Conservation (phyloP, 208 protist species). For the Trypanosoma caninum region DNA sequence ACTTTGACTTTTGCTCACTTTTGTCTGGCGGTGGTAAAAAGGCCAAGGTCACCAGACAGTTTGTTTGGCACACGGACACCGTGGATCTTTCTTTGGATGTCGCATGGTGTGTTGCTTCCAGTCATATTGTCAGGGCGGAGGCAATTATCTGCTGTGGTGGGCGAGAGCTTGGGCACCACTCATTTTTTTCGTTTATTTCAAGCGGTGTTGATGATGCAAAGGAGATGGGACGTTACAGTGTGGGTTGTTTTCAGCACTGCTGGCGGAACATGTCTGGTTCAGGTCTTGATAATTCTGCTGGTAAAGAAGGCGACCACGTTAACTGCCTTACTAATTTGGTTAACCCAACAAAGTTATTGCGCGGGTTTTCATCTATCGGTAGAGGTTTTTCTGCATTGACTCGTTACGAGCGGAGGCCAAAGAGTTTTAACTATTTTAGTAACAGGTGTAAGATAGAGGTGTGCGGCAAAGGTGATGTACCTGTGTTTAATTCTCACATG, state of each 20-base stretch:
- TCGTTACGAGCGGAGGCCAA: conserved; percentile 4
- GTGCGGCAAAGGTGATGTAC: background rate
- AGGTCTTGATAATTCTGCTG: conserved; percentile 1
- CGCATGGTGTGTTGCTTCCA: conserved; percentile 26
- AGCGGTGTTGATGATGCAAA: background rate
- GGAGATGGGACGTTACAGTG: conserved; percentile 12
- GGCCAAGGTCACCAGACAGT: background rate
- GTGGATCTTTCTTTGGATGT: conserved; percentile 19
- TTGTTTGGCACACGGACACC: conserved; percentile 21
- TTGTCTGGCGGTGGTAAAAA: background rate
- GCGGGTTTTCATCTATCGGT: conserved; percentile 13
- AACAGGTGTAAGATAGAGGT: background rate
- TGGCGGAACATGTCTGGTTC: conserved; percentile 8
- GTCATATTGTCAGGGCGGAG: conserved; percentile 27
- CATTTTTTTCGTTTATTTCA: conserved; percentile 19
- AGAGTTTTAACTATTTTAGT: conserved; percentile 1
- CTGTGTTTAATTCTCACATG: conserved; percentile 9
- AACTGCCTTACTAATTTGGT: background rate
- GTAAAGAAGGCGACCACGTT: background rate
- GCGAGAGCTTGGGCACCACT: conserved; percentile 3
- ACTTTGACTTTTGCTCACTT: conserved; percentile 12
- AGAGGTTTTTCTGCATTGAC: conserved; percentile 8
- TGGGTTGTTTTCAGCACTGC: conserved; percentile 26
- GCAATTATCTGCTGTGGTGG: conserved; percentile 1
- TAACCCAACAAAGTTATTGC: conserved; percentile 16